Evolutionary conservation across 2,329 filamentous ascomycete genomes (phyloP), one percentile per base, ranked within the genome.

Genomic region (Kalaharituber pfeilii): DNA sequence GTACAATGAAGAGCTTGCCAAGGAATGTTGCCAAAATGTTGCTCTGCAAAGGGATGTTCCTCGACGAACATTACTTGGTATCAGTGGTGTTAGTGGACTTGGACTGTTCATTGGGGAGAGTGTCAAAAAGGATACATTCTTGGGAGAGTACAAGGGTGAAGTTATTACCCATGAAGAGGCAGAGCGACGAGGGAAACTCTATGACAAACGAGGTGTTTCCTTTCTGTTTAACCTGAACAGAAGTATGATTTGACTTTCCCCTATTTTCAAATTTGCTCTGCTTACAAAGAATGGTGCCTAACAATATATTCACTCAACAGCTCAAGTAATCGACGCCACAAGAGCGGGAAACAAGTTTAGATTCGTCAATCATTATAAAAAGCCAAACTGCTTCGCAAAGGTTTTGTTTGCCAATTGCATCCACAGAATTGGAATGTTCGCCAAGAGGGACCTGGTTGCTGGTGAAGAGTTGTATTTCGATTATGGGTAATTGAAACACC

Each of bases 391-490:
- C 64, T 78, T 80, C 59, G 76, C 83, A 1, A 76, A 77, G 55
- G 81, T 86, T 52, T 67, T 82, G 15, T 77, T 85, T 51, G 84
- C 86, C 55, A 85, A 86, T 62, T 81, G 81, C 24, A 80, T 84
- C 57, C 81, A 81, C 61, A 77, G 86, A 13, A 86, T 91, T 65
- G 82, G 80, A 45, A 82, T 91, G 62, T 79, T 76, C 49, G 83
- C 84, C 0, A 71, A 75, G 53, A 72, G 77, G 1, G 74, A 82
- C 39, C 82, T 91, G 63, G 72, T 75, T 56, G 72, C 76, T 2
- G 85, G 85, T 24, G 81, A 86, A 57, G 85, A 91, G 67, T 69
- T 93, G 0, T 83, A 86, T 65, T 93, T 89, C 67, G 78, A 89
- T 64, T 91, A 93, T 62, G 82, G 82, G 54, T 60, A 53, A 22